These are phyloP conservation scores for Xerocomellus chrysenteron DNA, from an alignment of 768 basidiomycete genomes.

Conservation along the genomic window DNA sequence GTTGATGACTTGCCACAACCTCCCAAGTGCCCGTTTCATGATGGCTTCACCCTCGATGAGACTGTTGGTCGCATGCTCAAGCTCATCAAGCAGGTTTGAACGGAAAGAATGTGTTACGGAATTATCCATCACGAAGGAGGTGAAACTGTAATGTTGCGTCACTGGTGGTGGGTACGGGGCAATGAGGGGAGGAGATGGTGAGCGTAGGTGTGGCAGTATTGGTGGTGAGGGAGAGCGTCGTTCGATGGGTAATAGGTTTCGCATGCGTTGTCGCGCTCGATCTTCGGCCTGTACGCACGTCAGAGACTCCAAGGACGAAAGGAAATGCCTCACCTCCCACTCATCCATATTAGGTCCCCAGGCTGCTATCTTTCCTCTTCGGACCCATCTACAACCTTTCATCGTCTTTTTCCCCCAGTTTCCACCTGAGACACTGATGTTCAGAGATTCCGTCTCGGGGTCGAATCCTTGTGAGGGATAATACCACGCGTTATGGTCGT, in stretches of 20 bases:
- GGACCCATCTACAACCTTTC: constrained; percentile 78
- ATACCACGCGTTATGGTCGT: constrained; percentile 80
- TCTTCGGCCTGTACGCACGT: constrained; percentile 62
- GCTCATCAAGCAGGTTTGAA: constrained; percentile 70
- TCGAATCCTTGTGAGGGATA: constrained; percentile 78
- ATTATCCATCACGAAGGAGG: constrained; percentile 85
- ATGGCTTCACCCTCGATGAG: constrained; percentile 81
- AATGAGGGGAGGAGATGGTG: constrained; percentile 74
- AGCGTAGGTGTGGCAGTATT: constrained; percentile 69
- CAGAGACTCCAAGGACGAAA: constrained; percentile 8
- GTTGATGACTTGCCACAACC: constrained; percentile 78
- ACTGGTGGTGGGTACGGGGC: constrained; percentile 74
- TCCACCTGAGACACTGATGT: constrained; percentile 50
- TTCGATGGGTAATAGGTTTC: constrained; percentile 57
- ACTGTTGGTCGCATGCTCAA: constrained; percentile 79
- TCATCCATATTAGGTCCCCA: constrained; percentile 87
- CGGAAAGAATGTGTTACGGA: constrained; percentile 83
- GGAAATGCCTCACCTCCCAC: constrained; percentile 61
- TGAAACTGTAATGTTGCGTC: constrained; percentile 68
- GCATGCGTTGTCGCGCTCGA: constrained; percentile 78
- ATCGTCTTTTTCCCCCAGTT: constrained; percentile 85
- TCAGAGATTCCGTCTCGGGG: constrained; percentile 59
- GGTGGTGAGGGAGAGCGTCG: constrained; percentile 72
- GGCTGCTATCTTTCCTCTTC: constrained; percentile 74
- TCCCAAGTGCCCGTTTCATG: constrained; percentile 70